Percentiles rank a stretch among this genome's conserved stretches.
Conservation (phyloP, 176 grass and related monocot species). For the Phoenix dactylifera region DNA sequence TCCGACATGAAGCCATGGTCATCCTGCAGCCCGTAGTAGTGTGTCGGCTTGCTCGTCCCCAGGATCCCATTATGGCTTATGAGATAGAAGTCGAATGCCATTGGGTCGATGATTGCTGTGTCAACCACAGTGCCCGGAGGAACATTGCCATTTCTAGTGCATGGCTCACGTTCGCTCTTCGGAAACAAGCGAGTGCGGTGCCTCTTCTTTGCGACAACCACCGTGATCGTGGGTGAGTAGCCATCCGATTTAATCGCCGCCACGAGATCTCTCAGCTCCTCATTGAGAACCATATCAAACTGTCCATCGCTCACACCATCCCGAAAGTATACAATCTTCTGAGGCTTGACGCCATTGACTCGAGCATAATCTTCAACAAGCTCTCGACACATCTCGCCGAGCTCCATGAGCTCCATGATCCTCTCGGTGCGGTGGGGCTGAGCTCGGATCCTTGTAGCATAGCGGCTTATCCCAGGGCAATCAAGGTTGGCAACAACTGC, state of each 20-base stretch:
- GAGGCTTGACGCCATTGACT: slow-evolving; percentile 3
- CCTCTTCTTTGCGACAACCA: slow-evolving; percentile 48
- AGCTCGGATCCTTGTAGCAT: slow-evolving; percentile 29
- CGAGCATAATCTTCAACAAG: neutral
- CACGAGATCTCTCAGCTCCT: slow-evolving; percentile 35
- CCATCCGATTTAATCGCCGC: slow-evolving; percentile 4
- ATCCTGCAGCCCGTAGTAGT: slow-evolving; percentile 43
- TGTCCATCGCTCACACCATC: slow-evolving; percentile 51
- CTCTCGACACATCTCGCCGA: slow-evolving; percentile 27
- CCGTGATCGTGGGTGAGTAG: slow-evolving; percentile 46
- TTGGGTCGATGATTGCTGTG: slow-evolving; percentile 30
- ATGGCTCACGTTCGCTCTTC: neutral
- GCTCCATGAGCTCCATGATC: slow-evolving; percentile 26
- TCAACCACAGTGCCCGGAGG: slow-evolving; percentile 53
- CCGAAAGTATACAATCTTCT: slow-evolving; percentile 52
- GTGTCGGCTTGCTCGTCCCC: slow-evolving; percentile 49
- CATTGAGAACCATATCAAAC: slow-evolving; percentile 39
- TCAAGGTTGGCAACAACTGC: slow-evolving; percentile 42
- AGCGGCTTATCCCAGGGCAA: slow-evolving; percentile 23
- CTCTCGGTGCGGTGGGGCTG: slow-evolving; percentile 33
- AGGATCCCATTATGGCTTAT: slow-evolving; percentile 44
- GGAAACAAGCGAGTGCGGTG: slow-evolving; percentile 51
- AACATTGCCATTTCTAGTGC: slow-evolving; percentile 25
- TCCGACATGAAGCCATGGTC: slow-evolving; percentile 28
- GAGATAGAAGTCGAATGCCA: slow-evolving; percentile 47